Base-by-base conservation (phyloP, 805 yeast genomes). In the Saccharomycopsis amapae region DNA sequence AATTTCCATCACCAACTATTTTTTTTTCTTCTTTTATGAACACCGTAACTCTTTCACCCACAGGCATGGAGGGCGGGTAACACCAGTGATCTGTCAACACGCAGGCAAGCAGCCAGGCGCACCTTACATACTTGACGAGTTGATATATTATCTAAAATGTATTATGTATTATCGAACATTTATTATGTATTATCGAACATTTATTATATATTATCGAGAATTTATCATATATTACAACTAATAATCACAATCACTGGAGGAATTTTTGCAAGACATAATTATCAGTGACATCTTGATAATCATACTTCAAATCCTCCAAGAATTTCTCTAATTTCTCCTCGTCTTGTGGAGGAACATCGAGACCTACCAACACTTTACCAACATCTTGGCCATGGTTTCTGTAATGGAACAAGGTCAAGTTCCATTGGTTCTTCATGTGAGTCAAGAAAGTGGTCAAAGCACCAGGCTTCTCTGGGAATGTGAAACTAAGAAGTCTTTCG, bases 401-500 rank as follows among this genome's bases (percentile, higher is more conserved):
- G 66, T 93, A 93, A 64, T 93, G 96, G 80, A 93, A 93, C 57
- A 93, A 66, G 1, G 97, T 84, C 51, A 93, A 78, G 61, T 93
- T 93, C 97, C 97, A 93, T 42, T 79, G 78, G 22, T 73, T 72
- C 57, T 81, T 77, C 60, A 93, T 65, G 15, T 80, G 72, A 23
- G 73, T 74, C 58, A 93, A 72, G 67, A 93, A 93, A 48, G 76
- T 82, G 24, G 82, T 76, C 58, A 93, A 71, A 1, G 98, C 97
- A 40, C 96, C 95, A 2, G 98, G 97, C 58, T 93, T 80, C 60
- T 93, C 99, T 12, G 99, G 99, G 71, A 93, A 94, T 64, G 88
- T 96, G 58, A 93, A 93, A 40, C 83, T 74, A 55, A 79, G 76
- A 30, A 93, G 65, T 56, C 81, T 79, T 64, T 93, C 99, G 53